phyloP scores from a whole-genome alignment of 2,329 filamentous ascomycete genomes.

The Graphium sp. region DNA sequence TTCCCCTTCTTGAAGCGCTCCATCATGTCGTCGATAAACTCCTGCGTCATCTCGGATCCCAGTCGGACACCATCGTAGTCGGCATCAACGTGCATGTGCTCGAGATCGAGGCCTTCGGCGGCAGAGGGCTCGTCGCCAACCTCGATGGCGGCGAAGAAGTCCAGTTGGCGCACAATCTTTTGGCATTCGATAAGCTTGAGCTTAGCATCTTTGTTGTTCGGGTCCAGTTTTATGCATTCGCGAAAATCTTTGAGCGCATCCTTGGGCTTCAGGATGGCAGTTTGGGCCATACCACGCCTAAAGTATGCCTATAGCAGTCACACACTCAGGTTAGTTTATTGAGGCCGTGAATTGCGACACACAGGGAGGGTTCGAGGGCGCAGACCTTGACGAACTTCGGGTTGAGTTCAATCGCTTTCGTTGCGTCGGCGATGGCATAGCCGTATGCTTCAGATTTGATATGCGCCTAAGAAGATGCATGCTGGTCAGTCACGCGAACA shows the following conservation, averaged over 20 bases:
- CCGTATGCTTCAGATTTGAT: conserved; percentile 94
- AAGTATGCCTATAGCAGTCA: conserved; percentile 59
- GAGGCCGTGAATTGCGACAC: neutral
- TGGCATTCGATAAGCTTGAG: conserved; percentile 86
- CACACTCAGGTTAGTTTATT: conserved; percentile 1
- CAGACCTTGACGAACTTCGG: conserved; percentile 73
- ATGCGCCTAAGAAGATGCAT: conserved; percentile 53
- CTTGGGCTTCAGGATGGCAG: conserved; percentile 74
- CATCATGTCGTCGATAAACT: conserved; percentile 97
- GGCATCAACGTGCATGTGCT: conserved; percentile 66
- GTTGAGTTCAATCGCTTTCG: conserved; percentile 80
- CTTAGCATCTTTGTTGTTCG: conserved; percentile 77
- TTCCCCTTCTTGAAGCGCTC: conserved; percentile 92
- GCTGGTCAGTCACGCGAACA: conserved; percentile 29
- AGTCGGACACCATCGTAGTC: conserved; percentile 74
- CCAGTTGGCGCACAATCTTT: conserved; percentile 80
- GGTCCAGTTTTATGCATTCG: conserved; percentile 73
- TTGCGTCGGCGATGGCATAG: conserved; percentile 79
- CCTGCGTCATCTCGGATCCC: conserved; percentile 74
- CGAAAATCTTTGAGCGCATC: conserved; percentile 89
- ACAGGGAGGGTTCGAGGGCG: conserved; percentile 1
- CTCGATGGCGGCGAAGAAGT: conserved; percentile 92
- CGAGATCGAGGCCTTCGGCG: conserved; percentile 76
- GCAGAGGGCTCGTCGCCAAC: conserved; percentile 84
- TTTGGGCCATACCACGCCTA: conserved; percentile 78